These are phyloP conservation scores for Ramalina intermedia DNA, from an alignment of 495 filamentous ascomycete species.

Conservation along the genomic window DNA sequence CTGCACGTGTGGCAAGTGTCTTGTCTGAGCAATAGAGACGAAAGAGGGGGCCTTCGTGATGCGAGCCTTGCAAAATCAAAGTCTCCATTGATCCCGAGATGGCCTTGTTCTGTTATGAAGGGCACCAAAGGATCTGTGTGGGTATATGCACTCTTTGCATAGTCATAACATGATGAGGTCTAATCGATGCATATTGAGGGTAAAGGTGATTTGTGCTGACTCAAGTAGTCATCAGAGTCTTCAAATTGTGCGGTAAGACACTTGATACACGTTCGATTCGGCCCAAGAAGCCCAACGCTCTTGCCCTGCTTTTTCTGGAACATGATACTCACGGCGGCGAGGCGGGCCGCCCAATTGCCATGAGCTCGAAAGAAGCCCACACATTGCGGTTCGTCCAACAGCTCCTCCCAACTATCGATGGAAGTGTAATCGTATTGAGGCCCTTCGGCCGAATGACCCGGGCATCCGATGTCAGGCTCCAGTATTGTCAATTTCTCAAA, in stretches of 20 bases:
- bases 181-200: constrained; percentile 4
- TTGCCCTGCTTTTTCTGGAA: not conserved
- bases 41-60: too few relatives aligned
- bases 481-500: not conserved
- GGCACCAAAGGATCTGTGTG: not conserved
- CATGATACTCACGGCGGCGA: constrained; percentile 10
- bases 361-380: constrained; percentile 10
- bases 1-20: too few relatives aligned
- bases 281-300: not conserved
- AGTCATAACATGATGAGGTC: not conserved
- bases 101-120: not conserved
- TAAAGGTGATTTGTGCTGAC: not conserved
- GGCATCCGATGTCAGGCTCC: not conserved
- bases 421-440: constrained; percentile 6
- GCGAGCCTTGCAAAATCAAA: too few relatives aligned
- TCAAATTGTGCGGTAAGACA: not conserved
- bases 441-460: not conserved
- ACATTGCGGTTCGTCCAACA: constrained; percentile 7
- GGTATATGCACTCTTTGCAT: not conserved
- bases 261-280: not conserved
- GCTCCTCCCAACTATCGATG: constrained; percentile 16
- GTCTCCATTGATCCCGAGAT: too few relatives aligned
- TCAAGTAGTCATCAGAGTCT: not conserved
- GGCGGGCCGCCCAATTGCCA: constrained; percentile 16
- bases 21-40: too few relatives aligned